phyloP scores from a whole-genome alignment of 495 filamentous ascomycete genomes.

The Aspergillus heteromorphus region DNA sequence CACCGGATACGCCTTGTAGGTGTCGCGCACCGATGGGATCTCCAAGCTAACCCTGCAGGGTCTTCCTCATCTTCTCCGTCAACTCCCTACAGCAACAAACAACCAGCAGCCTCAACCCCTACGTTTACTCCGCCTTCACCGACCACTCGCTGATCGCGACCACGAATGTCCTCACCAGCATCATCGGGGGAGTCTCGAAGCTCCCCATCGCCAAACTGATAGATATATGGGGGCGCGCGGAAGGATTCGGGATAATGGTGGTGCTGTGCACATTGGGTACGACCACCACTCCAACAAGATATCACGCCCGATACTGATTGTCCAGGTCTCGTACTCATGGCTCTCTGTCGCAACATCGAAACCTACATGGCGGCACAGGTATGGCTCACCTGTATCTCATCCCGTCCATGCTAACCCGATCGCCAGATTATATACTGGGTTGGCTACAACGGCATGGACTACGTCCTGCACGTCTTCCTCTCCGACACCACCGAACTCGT shows the following conservation, averaged over 20 bases:
- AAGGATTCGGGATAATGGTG: background rate
- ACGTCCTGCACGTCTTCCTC: conserved; percentile 50
- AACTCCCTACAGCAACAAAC: conserved; percentile 21
- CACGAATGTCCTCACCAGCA: conserved; percentile 13
- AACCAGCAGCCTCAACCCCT: conserved; percentile 6
- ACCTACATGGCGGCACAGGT: conserved; percentile 40
- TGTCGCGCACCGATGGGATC: background rate
- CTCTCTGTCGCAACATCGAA: conserved; percentile 31
- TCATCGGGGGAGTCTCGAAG: conserved; percentile 45
- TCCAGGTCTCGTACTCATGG: conserved; percentile 41
- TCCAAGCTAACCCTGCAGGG: background rate
- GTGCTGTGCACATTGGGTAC: background rate
- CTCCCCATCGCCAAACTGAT: conserved; percentile 57
- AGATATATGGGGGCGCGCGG: conserved; percentile 51
- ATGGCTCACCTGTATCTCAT: background rate
- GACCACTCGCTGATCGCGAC: conserved; percentile 19
- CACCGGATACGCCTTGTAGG: conserved; percentile 1
- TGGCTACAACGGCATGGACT: conserved; percentile 49
- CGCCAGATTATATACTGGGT: conserved; percentile 44
- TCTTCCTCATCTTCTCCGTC: conserved; percentile 24
- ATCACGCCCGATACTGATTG: background rate
- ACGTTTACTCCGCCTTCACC: conserved; percentile 13
- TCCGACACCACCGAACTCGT: conserved; percentile 55
- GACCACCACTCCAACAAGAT: background rate
- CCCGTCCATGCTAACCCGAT: background rate